Conservation (phyloP, 805 yeast species). For the Metschnikowia kunwiensis region DNA sequence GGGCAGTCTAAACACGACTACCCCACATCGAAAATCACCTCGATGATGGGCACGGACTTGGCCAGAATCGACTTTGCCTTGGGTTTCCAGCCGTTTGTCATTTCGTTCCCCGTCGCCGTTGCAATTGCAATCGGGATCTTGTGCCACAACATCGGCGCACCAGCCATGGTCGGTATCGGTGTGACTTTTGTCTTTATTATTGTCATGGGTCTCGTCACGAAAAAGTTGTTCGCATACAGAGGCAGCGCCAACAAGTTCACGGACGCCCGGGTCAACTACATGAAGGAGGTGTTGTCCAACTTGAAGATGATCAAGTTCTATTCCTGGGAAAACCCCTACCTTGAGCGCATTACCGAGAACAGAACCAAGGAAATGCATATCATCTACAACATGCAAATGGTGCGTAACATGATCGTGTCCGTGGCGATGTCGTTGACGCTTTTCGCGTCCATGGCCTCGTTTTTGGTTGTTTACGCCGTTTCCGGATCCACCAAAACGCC, state of each 20-base stretch:
- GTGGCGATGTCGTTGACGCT: slow-evolving; percentile 65
- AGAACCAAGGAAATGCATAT: slow-evolving; percentile 61
- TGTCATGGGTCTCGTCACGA: slow-evolving; percentile 44
- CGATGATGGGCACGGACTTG: slow-evolving; percentile 77
- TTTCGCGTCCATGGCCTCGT: slow-evolving; percentile 63
- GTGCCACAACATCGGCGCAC: slow-evolving; percentile 64
- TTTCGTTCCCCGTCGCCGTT: slow-evolving; percentile 63
- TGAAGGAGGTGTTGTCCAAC: slow-evolving; percentile 75
- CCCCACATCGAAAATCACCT: slow-evolving; percentile 70
- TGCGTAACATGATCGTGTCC: slow-evolving; percentile 58
- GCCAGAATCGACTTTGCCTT: slow-evolving; percentile 76
- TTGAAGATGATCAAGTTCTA: slow-evolving; percentile 83
- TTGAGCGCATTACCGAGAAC: slow-evolving; percentile 48
- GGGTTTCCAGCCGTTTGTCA: slow-evolving; percentile 62
- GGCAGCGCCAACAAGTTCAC: slow-evolving; percentile 58
- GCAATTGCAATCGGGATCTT: slow-evolving; percentile 63
- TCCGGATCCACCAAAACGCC: slow-evolving; percentile 39
- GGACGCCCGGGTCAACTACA: slow-evolving; percentile 69
- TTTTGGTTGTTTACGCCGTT: slow-evolving; percentile 37
- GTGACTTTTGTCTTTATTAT: slow-evolving; percentile 50
- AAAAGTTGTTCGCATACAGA: slow-evolving; percentile 53
- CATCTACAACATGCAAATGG: slow-evolving; percentile 60
- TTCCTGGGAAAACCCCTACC: slow-evolving; percentile 88
- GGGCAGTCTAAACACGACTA: slow-evolving; percentile 54
- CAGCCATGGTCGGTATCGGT: slow-evolving; percentile 69